Evolutionary conservation across 176 grass and related monocot species (phyloP).

Genomic region (Eremochloa ophiuroides): DNA sequence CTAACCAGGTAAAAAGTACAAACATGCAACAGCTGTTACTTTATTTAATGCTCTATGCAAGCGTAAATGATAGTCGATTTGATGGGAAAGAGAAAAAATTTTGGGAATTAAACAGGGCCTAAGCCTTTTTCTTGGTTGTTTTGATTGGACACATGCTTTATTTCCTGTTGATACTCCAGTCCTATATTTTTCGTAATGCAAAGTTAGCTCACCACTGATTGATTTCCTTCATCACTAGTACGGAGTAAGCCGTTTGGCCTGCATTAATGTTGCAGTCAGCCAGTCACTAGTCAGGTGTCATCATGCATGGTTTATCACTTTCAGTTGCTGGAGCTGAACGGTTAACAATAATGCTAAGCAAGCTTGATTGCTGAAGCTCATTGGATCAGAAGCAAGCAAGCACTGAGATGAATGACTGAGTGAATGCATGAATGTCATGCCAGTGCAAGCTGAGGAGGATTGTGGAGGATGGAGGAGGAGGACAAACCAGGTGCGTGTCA

Average conservation of each 20-base stretch:
- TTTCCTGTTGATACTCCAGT: neutral
- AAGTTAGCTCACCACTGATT: neutral
- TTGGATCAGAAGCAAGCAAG: neutral
- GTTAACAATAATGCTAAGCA: neutral
- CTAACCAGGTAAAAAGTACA: too few species aligned
- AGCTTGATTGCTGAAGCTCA: neutral
- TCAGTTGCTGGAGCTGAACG: neutral
- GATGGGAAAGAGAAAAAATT: too few species aligned
- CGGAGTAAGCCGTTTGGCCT: neutral
- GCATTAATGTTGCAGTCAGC: neutral
- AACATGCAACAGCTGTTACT: too few species aligned
- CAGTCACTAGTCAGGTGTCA: too few species aligned
- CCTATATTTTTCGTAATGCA: neutral
- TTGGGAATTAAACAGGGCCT: too few species aligned
- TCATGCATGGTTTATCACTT: conserved; percentile 10
- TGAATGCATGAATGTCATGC: neutral
- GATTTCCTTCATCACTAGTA: neutral
- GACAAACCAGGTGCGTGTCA: conserved; percentile 53
- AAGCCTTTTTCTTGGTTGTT: conserved; percentile 8
- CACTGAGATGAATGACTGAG: neutral
- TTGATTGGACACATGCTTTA: conserved; percentile 1
- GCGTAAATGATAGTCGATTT: too few species aligned
- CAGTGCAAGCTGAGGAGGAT: neutral
- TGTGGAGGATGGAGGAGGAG: neutral
- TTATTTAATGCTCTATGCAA: too few species aligned